Evolutionary conservation across 2,329 filamentous ascomycete genomes (phyloP).

Genomic region (Huntiella bhutanensis): DNA sequence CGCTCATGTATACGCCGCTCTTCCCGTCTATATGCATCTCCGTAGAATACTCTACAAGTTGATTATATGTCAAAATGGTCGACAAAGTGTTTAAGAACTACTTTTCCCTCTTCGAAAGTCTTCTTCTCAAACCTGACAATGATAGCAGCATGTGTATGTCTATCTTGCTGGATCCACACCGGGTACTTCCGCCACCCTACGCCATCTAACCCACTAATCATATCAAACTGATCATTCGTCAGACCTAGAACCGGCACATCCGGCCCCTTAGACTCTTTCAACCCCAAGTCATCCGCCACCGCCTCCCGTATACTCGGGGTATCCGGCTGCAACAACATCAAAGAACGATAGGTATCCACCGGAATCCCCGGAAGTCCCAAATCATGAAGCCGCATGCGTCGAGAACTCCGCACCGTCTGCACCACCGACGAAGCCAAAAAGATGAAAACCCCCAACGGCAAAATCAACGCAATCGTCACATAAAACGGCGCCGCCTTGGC

Average conservation of each 20-base stretch:
- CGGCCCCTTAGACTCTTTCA: background rate
- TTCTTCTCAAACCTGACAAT: constrained; percentile 55
- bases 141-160: constrained; percentile 80
- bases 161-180: constrained; percentile 56
- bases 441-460: constrained; percentile 51
- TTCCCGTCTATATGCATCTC: too few species aligned
- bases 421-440: constrained; percentile 60
- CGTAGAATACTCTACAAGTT: too few species aligned
- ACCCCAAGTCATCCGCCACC: too few species aligned
- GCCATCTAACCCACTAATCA: constrained; percentile 60
- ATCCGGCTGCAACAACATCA: constrained; percentile 43
- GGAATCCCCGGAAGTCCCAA: constrained; percentile 47
- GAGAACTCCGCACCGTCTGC: constrained; percentile 56
- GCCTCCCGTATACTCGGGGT: too few species aligned
- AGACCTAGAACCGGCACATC: constrained; percentile 55
- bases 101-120: constrained; percentile 53
- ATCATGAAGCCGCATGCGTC: constrained; percentile 61
- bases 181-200: constrained; percentile 45
- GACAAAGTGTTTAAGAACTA: constrained; percentile 68
- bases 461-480: constrained; percentile 45
- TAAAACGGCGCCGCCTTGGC: constrained; percentile 35
- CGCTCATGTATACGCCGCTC: too few species aligned
- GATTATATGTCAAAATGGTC: constrained; percentile 29
- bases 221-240: constrained; percentile 61
- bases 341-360: constrained; percentile 53